Evolutionary conservation across 1,284 basidiomycete genomes (phyloP).

Genomic region (Trichosporon sp.): DNA sequence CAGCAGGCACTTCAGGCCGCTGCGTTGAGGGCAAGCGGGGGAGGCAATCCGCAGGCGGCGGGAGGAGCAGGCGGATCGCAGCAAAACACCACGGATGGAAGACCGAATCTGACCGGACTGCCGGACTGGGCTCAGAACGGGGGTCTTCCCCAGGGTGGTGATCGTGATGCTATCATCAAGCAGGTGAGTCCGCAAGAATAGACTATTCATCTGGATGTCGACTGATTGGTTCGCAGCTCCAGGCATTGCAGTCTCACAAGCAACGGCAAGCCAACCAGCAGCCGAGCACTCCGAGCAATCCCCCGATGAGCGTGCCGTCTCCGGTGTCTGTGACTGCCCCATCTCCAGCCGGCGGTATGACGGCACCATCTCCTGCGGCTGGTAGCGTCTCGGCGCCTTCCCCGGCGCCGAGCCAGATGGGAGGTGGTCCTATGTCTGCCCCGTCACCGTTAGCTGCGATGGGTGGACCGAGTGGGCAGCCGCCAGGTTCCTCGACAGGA

Average conservation of each 20-base stretch:
- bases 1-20: slow-evolving; percentile 9
- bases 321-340: slow-evolving; percentile 8
- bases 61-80: slow-evolving; percentile 5
- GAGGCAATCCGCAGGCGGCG: slow-evolving; percentile 1
- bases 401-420: neutral
- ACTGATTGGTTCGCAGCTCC: slow-evolving; percentile 22
- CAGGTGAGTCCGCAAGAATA: slow-evolving; percentile 31
- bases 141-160: slow-evolving; percentile 15
- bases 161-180: slow-evolving; percentile 40
- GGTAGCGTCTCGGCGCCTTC: slow-evolving; percentile 10
- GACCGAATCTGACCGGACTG: slow-evolving; percentile 1
- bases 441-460: neutral
- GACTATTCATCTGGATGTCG: neutral
- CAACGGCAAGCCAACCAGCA: slow-evolving; percentile 10
- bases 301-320: neutral
- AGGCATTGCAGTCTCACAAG: slow-evolving; percentile 31
- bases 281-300: slow-evolving; percentile 4
- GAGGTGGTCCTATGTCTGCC: neutral
- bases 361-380: slow-evolving; percentile 10
- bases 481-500: neutral
- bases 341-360: slow-evolving; percentile 10
- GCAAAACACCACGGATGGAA: neutral
- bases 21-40: neutral
- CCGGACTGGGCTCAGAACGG: slow-evolving; percentile 14
- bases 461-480: neutral